These are phyloP conservation scores for Xylaria bambusicola DNA, from an alignment of 495 filamentous ascomycete species.

Conservation along the genomic window DNA sequence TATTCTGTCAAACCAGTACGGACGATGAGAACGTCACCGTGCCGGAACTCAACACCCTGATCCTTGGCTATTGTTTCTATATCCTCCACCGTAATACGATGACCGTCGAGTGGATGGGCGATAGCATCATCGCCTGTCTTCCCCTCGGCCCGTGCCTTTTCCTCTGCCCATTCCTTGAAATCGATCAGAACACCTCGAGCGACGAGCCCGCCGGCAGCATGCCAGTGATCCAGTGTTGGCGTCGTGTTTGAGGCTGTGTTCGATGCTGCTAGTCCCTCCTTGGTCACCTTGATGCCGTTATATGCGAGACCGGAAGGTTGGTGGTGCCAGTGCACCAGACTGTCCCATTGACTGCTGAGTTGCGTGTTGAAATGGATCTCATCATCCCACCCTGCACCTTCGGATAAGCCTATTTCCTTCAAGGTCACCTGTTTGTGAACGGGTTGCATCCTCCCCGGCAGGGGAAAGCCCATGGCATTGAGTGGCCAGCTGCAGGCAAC, in stretches of 20 bases:
- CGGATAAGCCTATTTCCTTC: constrained; percentile 35
- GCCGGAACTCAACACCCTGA: constrained; percentile 58
- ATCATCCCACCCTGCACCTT: constrained; percentile 42
- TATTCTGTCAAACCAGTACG: constrained; percentile 65
- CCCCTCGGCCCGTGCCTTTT: constrained; percentile 41
- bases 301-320: constrained; percentile 52
- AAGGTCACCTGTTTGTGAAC: constrained; percentile 53
- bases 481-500: constrained; percentile 40
- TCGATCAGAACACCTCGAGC: constrained; percentile 63
- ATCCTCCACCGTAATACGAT: constrained; percentile 61
- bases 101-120: constrained; percentile 58
- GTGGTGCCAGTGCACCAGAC: constrained; percentile 64
- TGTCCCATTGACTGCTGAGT: constrained; percentile 77
- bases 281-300: constrained; percentile 49
- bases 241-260: constrained; percentile 31
- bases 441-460: constrained; percentile 55
- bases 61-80: constrained; percentile 60
- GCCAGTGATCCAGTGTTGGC: constrained; percentile 47
- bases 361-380: constrained; percentile 76
- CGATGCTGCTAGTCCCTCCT: constrained; percentile 27
- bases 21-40: constrained; percentile 66
- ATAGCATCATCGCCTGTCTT: constrained; percentile 25
- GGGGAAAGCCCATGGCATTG: constrained; percentile 47
- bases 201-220: constrained; percentile 51
- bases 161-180: constrained; percentile 46